phyloP scores from a whole-genome alignment of 169 alveolate species.

The Theileria luwenshuni region DNA sequence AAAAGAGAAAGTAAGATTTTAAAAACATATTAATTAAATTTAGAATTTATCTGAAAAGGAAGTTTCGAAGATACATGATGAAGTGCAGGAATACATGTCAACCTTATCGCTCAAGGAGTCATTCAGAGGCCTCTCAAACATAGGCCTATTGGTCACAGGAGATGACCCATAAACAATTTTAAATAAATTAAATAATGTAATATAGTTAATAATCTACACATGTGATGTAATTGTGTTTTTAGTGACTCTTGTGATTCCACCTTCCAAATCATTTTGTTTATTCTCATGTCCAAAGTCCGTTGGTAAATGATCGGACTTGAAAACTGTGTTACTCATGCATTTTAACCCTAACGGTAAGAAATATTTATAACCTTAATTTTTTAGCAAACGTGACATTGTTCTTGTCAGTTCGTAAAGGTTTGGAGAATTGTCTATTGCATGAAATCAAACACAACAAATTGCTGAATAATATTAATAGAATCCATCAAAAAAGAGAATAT shows the following conservation, averaged over 20 bases:
- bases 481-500: constrained; percentile 30
- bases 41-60: constrained; percentile 25
- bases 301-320: constrained; percentile 6
- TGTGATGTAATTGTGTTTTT: not conserved
- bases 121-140: constrained; percentile 18
- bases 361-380: not conserved
- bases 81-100: not conserved
- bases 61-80: constrained; percentile 20
- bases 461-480: constrained; percentile 41
- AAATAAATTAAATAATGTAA: not conserved
- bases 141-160: constrained; percentile 40
- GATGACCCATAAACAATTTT: not conserved
- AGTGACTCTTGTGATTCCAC: not conserved
- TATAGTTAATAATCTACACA: not conserved
- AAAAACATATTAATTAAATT: not conserved
- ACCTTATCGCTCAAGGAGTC: constrained; percentile 8
- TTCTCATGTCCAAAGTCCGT: not conserved
- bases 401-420: constrained; percentile 62
- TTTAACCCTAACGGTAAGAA: constrained; percentile 38
- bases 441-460: constrained; percentile 51
- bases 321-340: constrained; percentile 44
- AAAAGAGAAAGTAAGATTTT: constrained; percentile 28
- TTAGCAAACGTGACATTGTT: constrained; percentile 54
- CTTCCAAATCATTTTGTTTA: not conserved
- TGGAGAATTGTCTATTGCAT: constrained; percentile 49